These are phyloP conservation scores for Phellinidium pouzarii DNA, from an alignment of 1,284 basidiomycete species.

Conservation along the genomic window DNA sequence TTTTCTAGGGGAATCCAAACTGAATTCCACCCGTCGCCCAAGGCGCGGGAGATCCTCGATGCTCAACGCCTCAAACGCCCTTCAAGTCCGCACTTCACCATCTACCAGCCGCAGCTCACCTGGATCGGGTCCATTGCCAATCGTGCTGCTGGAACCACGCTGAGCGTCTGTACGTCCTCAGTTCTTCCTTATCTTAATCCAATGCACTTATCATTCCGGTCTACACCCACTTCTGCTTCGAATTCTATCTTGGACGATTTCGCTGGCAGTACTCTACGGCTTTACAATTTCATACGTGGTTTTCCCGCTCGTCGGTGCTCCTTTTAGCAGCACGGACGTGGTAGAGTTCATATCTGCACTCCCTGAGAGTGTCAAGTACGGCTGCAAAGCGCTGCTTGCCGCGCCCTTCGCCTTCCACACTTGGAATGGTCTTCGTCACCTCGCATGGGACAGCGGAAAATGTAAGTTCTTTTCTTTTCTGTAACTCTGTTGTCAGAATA, in stretches of 20 bases:
- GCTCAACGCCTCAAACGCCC: conserved; percentile 81
- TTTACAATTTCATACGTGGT: conserved; percentile 85
- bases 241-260: not conserved
- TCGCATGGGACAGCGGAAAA: conserved; percentile 87
- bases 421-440: conserved; percentile 87
- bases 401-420: conserved; percentile 87
- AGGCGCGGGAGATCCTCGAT: conserved; percentile 71
- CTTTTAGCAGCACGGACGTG: conserved; percentile 74
- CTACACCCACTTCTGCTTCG: conserved; percentile 5
- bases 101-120: conserved; percentile 94
- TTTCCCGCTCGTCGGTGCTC: conserved; percentile 57
- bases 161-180: conserved; percentile 67
- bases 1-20: conserved; percentile 49
- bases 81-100: conserved; percentile 88
- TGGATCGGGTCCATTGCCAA: conserved; percentile 84
- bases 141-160: conserved; percentile 75
- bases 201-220: conserved; percentile 2
- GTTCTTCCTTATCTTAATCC: not conserved
- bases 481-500: conserved; percentile 3
- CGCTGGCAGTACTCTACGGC: conserved; percentile 70
- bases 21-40: conserved; percentile 53
- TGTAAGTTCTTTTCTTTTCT: conserved; percentile 48
- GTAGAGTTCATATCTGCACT: conserved; percentile 65
- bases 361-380: conserved; percentile 69
- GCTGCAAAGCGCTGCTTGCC: conserved; percentile 72